Evolutionary conservation across 371 early-diverging fungal genomes (phyloP), one percentile per base, ranked within the genome.

Genomic region (Lichtheimia hyalospora): DNA sequence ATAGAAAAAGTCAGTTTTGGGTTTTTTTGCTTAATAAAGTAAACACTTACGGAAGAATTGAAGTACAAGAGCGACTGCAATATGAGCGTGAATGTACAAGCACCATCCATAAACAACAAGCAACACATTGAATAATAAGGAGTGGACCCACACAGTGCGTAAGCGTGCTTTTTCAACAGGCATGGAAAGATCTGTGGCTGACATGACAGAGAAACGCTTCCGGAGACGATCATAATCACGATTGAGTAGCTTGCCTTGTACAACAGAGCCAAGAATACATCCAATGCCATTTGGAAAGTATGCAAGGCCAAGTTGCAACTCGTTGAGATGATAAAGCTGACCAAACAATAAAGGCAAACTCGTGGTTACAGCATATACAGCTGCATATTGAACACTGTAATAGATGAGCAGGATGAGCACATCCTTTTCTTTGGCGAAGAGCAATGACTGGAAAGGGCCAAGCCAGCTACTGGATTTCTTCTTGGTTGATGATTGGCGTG

Each of bases 91-190:
- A n/a, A 64, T 50, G n/a, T 60, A 57, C 2, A 75, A 49, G 39
- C 67, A 61, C 76, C 74, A 75, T 2, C 80, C 80, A 49, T 79
- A 79, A 0, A 60, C 59, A 46, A 74, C 63, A 39, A 74, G 54
- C 23, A 69, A 20, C 3, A 68, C 24, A 46, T 70, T 72, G 51
- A 75, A 75, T 6, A 61, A 34, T 3, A 71, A 20, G 5, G 72
- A 71, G 53, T 72, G 70, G 6, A 74, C 61, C 73, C 74, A 74
- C 7, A 71, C 64, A 2, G 67, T 58, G 0, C 71, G 70, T 56
- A 79, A 52, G 16, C 76, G 62, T 5, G 70, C 73, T 43, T 58
- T 57, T 56, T 79, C 76, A 7, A 79, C 51, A 5, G 74, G 73
- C 16, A 72, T 63, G 10, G 62, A 62, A 42, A 52, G 64, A 28